These are phyloP conservation scores for Boeremia exigua DNA, from an alignment of 2,329 filamentous ascomycete genomes.

Conservation along the genomic window DNA sequence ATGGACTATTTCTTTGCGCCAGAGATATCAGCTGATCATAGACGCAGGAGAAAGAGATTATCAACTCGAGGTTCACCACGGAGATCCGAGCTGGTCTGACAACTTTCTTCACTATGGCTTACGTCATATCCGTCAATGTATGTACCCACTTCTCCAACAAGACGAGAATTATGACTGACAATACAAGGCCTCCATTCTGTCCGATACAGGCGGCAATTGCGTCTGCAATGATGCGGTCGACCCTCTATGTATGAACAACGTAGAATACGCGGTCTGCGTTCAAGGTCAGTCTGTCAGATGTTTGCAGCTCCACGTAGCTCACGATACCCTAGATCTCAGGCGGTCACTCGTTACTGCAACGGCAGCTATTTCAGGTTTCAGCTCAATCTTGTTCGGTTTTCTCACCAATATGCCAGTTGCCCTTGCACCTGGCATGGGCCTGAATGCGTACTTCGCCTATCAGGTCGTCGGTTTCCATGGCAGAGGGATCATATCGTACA, in stretches of 20 bases:
- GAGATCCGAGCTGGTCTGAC: slow-evolving; percentile 83
- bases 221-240: slow-evolving; percentile 62
- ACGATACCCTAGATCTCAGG: slow-evolving; percentile 58
- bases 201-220: slow-evolving; percentile 75
- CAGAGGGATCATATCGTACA: slow-evolving; percentile 73
- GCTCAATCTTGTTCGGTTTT: slow-evolving; percentile 80
- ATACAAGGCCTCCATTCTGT: slow-evolving; percentile 44
- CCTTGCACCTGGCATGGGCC: slow-evolving; percentile 50
- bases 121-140: slow-evolving; percentile 43
- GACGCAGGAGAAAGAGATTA: slow-evolving; percentile 69
- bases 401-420: slow-evolving; percentile 72
- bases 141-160: neutral
- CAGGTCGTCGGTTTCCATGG: slow-evolving; percentile 81
- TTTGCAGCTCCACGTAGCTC: neutral
- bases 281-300: slow-evolving; percentile 29
- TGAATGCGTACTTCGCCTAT: slow-evolving; percentile 89
- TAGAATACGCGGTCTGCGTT: slow-evolving; percentile 67
- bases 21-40: slow-evolving; percentile 16
- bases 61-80: slow-evolving; percentile 79
- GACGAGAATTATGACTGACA: slow-evolving; percentile 15
- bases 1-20: slow-evolving; percentile 48
- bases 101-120: slow-evolving; percentile 62
- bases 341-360: slow-evolving; percentile 84
- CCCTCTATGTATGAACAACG: slow-evolving; percentile 61
- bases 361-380: slow-evolving; percentile 78